A percentile compares a stretch with the other conserved stretches of the same genome.
Conservation (phyloP, 768 basidiomycete species). For the Myochromella boudieri region DNA sequence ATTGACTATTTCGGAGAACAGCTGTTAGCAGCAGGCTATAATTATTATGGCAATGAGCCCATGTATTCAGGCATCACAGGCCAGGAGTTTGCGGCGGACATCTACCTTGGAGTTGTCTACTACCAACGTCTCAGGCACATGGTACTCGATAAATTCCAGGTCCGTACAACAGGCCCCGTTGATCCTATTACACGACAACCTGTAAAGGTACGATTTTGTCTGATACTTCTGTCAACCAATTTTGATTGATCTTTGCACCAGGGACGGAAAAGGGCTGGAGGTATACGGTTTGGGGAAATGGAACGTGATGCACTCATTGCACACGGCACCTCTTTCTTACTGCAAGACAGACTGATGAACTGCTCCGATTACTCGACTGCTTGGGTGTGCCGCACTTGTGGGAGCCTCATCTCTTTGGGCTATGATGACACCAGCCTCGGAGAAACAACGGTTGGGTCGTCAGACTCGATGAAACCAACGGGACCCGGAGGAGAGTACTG, state of each 20-base stretch:
- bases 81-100: slow-evolving; percentile 97
- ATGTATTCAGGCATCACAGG: slow-evolving; percentile 99
- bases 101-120: slow-evolving; percentile 97
- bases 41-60: slow-evolving; percentile 98
- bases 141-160: slow-evolving; percentile 99
- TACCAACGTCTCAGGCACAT: slow-evolving; percentile 99
- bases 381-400: slow-evolving; percentile 97
- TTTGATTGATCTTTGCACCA: slow-evolving; percentile 31
- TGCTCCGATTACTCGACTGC: slow-evolving; percentile 99
- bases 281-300: slow-evolving; percentile 99
- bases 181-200: slow-evolving; percentile 96
- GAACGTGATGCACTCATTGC: slow-evolving; percentile 98
- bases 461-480: slow-evolving; percentile 52
- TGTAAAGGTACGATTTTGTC: slow-evolving; percentile 82
- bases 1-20: slow-evolving; percentile 98
- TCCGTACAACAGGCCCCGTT: slow-evolving; percentile 96
- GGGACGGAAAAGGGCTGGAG: slow-evolving; percentile 98
- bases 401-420: slow-evolving; percentile 92
- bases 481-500: slow-evolving; percentile 93
- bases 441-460: slow-evolving; percentile 51
- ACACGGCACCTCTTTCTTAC: slow-evolving; percentile 96
- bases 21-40: slow-evolving; percentile 90
- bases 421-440: slow-evolving; percentile 87
- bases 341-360: slow-evolving; percentile 99
- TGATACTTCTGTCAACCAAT: neutral